These are phyloP conservation scores for Sporothrix curviconia DNA, from an alignment of 2,329 filamentous ascomycete species.

Conservation along the genomic window DNA sequence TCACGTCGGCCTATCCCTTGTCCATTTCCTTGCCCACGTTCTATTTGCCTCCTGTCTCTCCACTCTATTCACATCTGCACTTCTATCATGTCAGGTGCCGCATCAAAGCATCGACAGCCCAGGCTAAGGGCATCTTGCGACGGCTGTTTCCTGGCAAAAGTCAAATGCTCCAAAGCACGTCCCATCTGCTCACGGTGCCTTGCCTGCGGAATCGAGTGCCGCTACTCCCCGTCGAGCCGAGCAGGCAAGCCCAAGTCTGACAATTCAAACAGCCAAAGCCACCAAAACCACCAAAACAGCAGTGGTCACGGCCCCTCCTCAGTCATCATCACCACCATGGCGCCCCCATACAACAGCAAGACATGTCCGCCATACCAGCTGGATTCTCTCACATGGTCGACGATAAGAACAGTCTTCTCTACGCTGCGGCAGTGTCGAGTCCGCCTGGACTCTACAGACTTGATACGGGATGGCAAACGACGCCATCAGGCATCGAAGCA, in stretches of 20 bases:
- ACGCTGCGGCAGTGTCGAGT: conserved; percentile 20
- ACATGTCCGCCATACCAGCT: conserved; percentile 11
- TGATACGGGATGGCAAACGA: conserved; percentile 35
- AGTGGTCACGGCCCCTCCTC: background rate
- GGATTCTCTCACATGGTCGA: conserved; percentile 22
- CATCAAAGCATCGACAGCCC: conserved; percentile 25
- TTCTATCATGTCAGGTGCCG: conserved; percentile 16
- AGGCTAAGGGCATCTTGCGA: conserved; percentile 40
- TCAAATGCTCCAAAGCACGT: conserved; percentile 49
- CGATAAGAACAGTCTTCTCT: conserved; percentile 27
- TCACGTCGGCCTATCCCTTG: too few species aligned
- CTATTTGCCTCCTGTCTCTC: background rate
- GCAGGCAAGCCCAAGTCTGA: conserved; percentile 43
- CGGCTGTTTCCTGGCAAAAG: conserved; percentile 49
- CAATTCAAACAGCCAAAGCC: conserved; percentile 3
- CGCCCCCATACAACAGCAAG: background rate
- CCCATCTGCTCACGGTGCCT: conserved; percentile 49
- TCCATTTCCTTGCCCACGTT: too few species aligned
- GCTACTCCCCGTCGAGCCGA: conserved; percentile 46
- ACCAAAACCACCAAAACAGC: background rate
- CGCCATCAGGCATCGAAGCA: conserved; percentile 31
- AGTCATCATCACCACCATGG: background rate
- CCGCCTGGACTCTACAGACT: conserved; percentile 31
- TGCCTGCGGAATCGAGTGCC: conserved; percentile 42
- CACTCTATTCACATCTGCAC: background rate